Conservation (phyloP, 164 flowering plant genomes). For the Umbilicus rupestris region DNA sequence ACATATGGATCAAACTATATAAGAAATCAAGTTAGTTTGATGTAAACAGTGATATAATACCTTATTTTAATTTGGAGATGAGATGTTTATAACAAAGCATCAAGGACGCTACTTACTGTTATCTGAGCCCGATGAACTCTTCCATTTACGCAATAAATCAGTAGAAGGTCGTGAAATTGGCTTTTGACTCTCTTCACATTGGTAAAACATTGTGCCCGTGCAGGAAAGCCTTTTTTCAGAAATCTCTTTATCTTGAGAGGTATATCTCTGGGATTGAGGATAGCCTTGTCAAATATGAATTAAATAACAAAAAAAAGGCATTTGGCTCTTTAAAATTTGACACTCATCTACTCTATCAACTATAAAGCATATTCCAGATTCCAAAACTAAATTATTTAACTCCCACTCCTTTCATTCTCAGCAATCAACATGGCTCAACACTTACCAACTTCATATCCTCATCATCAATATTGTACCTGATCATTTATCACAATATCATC, state of each 20-base stretch:
- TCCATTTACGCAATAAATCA: slow-evolving; percentile 58
- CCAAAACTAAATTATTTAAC: slow-evolving; percentile 16
- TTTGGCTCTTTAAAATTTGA: not conserved
- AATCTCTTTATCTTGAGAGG: slow-evolving; percentile 80
- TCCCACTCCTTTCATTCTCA: slow-evolving; percentile 32
- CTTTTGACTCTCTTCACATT: slow-evolving; percentile 63
- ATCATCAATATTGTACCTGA: slow-evolving; percentile 38
- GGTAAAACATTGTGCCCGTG: slow-evolving; percentile 32
- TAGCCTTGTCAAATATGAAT: not conserved
- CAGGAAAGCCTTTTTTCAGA: slow-evolving; percentile 44
- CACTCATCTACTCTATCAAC: not conserved
- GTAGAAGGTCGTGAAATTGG: slow-evolving; percentile 54
- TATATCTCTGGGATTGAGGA: slow-evolving; percentile 40
- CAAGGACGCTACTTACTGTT: slow-evolving; percentile 37
- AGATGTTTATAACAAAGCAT: not conserved
- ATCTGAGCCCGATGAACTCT: slow-evolving; percentile 33
- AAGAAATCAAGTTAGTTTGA: not conserved
- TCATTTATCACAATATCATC: slow-evolving; percentile 50
- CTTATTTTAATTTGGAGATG: not conserved
- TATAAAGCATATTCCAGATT: not conserved
- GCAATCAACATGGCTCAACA: slow-evolving; percentile 23
- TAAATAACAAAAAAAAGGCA: not conserved
- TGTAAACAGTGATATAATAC: not conserved
- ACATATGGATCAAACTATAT: not conserved
- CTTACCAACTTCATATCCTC: slow-evolving; percentile 48